phyloP scores from a whole-genome alignment of 169 alveolate species.

The Haemoproteus tartakovskyi region DNA sequence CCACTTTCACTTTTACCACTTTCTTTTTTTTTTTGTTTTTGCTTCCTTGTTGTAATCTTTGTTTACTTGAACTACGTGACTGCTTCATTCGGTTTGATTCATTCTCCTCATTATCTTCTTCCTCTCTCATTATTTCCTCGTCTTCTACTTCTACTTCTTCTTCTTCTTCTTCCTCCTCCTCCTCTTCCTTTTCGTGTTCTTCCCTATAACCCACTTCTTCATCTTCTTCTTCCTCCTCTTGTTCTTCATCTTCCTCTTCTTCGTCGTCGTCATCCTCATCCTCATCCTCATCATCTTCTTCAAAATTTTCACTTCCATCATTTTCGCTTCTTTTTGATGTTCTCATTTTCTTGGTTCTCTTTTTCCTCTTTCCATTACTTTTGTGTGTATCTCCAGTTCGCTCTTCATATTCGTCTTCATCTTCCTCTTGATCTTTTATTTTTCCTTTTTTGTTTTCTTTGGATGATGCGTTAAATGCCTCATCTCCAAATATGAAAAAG shows the following conservation, averaged over 20 bases:
- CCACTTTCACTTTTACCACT: no score
- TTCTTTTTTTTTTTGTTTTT: no score
- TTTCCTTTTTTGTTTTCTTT: constrained; percentile 41
- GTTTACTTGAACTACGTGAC: no score
- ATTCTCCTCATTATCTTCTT: constrained; percentile 8
- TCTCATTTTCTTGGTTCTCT: neutral
- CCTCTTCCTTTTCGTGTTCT: constrained; percentile 3
- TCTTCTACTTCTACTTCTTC: neutral
- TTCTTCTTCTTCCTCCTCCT: constrained; percentile 1
- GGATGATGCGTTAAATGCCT: neutral
- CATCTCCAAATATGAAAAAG: constrained; percentile 41
- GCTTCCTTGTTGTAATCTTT: neutral
- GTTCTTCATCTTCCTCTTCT: constrained; percentile 3
- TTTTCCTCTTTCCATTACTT: neutral
- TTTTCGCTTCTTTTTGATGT: neutral
- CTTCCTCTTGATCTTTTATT: no score
- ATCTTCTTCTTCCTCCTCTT: constrained; percentile 8
- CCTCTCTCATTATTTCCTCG: constrained; percentile 17
- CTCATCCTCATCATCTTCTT: constrained; percentile 4
- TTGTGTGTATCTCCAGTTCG: neutral
- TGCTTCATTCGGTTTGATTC: no score
- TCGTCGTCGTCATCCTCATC: neutral
- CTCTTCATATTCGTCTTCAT: no score
- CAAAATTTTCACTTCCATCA: neutral
- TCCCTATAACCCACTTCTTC: neutral